These are phyloP conservation scores for Aspergillus eucalypticola DNA, from an alignment of 2,329 filamentous ascomycete species.

Conservation along the genomic window DNA sequence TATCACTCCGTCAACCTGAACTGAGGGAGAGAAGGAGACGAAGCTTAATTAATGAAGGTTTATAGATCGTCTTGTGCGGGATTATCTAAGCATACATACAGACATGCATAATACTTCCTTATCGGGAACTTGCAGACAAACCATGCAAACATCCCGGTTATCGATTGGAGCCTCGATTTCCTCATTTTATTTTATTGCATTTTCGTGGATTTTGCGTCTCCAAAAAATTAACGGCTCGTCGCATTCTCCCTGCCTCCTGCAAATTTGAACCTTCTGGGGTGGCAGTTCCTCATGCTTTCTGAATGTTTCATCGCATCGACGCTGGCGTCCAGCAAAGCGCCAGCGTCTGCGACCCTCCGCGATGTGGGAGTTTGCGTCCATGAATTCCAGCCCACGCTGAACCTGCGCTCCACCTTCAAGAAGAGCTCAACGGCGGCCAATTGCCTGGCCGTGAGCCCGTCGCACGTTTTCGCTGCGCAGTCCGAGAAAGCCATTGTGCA, in stretches of 20 bases:
- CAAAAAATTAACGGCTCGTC: constrained; percentile 6
- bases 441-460: constrained; percentile 74
- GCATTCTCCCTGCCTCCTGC: constrained; percentile 11
- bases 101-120: neutral
- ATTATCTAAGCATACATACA: neutral
- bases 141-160: constrained; percentile 36
- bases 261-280: constrained; percentile 15
- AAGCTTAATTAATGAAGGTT: neutral
- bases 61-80: neutral
- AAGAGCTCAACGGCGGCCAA: constrained; percentile 82
- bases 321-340: constrained; percentile 42
- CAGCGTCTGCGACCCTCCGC: constrained; percentile 57
- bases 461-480: constrained; percentile 89
- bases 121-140: constrained; percentile 27
- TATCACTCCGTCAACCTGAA: neutral
- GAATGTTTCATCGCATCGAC: constrained; percentile 51
- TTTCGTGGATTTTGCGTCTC: no score
- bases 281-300: constrained; percentile 46
- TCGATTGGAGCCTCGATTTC: constrained; percentile 19
- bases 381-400: constrained; percentile 73
- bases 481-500: constrained; percentile 88
- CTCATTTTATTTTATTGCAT: constrained; percentile 18
- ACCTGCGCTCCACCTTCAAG: constrained; percentile 80
- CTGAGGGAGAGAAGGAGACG: neutral
- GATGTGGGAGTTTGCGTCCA: constrained; percentile 88